Evolutionary conservation across 129 eudicot species (phyloP).

Genomic region (Glebionis coronaria): DNA sequence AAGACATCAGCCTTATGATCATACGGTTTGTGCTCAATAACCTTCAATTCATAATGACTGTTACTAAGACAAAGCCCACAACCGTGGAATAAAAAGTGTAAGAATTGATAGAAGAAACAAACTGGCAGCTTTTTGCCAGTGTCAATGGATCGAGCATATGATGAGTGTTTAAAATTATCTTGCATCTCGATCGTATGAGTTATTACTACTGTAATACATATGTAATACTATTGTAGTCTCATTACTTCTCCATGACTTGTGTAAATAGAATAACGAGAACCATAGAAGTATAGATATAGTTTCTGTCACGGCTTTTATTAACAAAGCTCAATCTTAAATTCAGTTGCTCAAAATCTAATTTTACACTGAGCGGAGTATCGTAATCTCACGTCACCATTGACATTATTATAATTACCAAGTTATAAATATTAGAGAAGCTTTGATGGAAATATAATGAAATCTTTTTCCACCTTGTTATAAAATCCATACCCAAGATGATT

Average conservation of each 20-base stretch:
- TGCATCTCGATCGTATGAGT: background rate
- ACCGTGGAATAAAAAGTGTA: background rate
- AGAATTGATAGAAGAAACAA: constrained; percentile 10
- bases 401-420: background rate
- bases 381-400: constrained; percentile 2
- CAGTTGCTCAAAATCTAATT: constrained; percentile 13
- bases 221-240: constrained; percentile 7
- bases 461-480: background rate
- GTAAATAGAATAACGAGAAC: background rate
- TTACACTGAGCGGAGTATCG: constrained; percentile 2
- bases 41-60: constrained; percentile 49
- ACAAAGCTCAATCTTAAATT: constrained; percentile 10
- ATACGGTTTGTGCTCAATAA: constrained; percentile 79
- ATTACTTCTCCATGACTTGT: background rate
- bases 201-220: background rate
- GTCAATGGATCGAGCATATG: constrained; percentile 3
- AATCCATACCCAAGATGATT: background rate
- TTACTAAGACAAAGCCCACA: constrained; percentile 30
- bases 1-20: constrained; percentile 82
- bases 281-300: constrained; percentile 1
- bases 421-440: background rate
- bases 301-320: constrained; percentile 10
- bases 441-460: background rate
- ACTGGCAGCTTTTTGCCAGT: constrained; percentile 2
- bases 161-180: background rate